Evolutionary conservation across 2,329 filamentous ascomycete genomes (phyloP).

Genomic region (Phaeosphaeria sp.): DNA sequence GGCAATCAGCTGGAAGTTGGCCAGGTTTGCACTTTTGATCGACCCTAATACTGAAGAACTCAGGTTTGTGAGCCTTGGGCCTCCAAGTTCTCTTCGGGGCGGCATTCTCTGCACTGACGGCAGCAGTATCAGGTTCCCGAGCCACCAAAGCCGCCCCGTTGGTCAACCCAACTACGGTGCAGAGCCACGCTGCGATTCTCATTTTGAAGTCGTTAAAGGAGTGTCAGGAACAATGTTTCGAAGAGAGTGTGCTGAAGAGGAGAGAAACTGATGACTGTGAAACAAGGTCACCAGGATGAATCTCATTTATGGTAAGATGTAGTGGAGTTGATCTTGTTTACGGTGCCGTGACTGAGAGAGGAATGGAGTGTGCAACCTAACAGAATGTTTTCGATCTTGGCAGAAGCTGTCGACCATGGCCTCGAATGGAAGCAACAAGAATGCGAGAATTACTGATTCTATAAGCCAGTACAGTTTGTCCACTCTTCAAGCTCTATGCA

Average conservation of each 20-base stretch:
- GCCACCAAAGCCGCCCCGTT: slow-evolving; percentile 20
- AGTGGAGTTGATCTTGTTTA: slow-evolving; percentile 35
- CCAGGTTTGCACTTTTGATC: slow-evolving; percentile 20
- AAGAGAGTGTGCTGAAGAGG: slow-evolving; percentile 26
- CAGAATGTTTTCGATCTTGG: slow-evolving; percentile 25
- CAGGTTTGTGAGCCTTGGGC: slow-evolving; percentile 31
- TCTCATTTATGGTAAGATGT: slow-evolving; percentile 33
- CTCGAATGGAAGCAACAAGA: slow-evolving; percentile 3
- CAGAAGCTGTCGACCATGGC: slow-evolving; percentile 1
- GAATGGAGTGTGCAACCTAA: slow-evolving; percentile 31
- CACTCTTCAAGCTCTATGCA: not conserved
- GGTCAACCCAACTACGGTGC: slow-evolving; percentile 24
- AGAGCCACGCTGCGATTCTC: slow-evolving; percentile 22
- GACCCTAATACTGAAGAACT: slow-evolving; percentile 33
- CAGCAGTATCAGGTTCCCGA: slow-evolving; percentile 2
- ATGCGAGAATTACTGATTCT: not conserved
- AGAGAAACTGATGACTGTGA: slow-evolving; percentile 19
- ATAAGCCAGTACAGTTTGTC: not conserved
- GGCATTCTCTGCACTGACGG: not conserved
- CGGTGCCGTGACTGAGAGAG: slow-evolving; percentile 13
- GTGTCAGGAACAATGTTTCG: slow-evolving; percentile 22
- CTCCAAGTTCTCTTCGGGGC: slow-evolving; percentile 15
- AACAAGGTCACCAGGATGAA: slow-evolving; percentile 26
- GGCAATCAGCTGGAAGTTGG: slow-evolving; percentile 12
- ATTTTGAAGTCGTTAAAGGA: slow-evolving; percentile 20